Conservation (phyloP, 2,329 filamentous ascomycete genomes). For the Colletotrichum nymphaeae region DNA sequence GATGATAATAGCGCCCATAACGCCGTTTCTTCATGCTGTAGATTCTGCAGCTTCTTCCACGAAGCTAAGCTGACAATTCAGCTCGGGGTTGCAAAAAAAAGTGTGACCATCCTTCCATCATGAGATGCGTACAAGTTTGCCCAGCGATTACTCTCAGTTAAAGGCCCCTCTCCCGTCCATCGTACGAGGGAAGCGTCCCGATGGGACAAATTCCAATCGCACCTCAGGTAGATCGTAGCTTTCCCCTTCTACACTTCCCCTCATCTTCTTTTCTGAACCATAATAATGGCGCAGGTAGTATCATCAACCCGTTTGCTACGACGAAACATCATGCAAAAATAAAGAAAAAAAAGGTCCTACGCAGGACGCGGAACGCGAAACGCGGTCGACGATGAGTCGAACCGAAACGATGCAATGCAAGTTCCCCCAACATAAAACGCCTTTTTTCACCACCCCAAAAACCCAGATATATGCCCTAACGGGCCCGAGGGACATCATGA, state of each 20-base stretch:
- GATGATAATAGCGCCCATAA: slow-evolving; percentile 1
- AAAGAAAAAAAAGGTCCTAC: not conserved
- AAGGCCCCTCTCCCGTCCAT: too few relatives aligned
- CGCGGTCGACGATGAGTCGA: not conserved
- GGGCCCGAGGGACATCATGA: slow-evolving; percentile 1
- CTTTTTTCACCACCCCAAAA: not conserved
- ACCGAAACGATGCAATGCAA: slow-evolving; percentile 1
- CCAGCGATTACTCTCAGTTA: not conserved
- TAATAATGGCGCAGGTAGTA: not conserved
- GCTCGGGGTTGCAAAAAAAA: not conserved
- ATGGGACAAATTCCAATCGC: too few relatives aligned
- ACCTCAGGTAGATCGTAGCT: too few relatives aligned
- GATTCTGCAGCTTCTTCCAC: not conserved
- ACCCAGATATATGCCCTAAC: not conserved
- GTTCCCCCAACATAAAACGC: not conserved
- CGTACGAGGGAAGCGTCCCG: too few relatives aligned
- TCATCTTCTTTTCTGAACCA: not conserved
- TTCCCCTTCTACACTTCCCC: too few relatives aligned
- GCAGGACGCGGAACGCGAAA: not conserved
- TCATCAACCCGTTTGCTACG: not conserved
- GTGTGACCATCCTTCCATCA: not conserved
- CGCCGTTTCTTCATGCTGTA: slow-evolving; percentile 27
- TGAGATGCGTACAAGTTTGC: not conserved
- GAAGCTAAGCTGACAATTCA: not conserved
- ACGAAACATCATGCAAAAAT: not conserved